Conservation (phyloP, 1,139 yeast species). For the Keqinozyma sinolaborantium region DNA sequence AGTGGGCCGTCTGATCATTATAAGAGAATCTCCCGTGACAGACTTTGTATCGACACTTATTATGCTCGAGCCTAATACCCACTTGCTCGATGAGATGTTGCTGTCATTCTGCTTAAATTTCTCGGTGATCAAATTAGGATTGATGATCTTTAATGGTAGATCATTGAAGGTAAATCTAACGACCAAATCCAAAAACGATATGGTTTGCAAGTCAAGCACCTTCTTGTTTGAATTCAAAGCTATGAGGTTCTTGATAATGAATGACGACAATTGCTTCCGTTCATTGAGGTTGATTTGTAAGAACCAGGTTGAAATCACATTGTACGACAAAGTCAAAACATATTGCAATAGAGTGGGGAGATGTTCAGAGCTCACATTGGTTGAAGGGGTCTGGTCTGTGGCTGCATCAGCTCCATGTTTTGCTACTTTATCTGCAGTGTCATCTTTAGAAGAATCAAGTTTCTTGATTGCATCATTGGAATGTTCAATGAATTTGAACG, state of each 20-base stretch:
- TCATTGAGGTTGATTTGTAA: slow-evolving; percentile 59
- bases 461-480: slow-evolving; percentile 48
- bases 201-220: slow-evolving; percentile 45
- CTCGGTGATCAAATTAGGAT: slow-evolving; percentile 14
- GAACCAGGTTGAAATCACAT: slow-evolving; percentile 72
- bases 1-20: slow-evolving; percentile 63
- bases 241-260: slow-evolving; percentile 57
- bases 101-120: slow-evolving; percentile 14
- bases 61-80: slow-evolving; percentile 64
- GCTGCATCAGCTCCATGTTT: slow-evolving; percentile 42
- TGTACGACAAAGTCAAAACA: slow-evolving; percentile 60
- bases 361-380: slow-evolving; percentile 36
- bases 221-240: slow-evolving; percentile 27
- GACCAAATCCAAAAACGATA: slow-evolving; percentile 68
- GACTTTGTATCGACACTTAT: slow-evolving; percentile 54
- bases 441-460: neutral
- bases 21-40: slow-evolving; percentile 49
- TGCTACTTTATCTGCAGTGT: slow-evolving; percentile 2
- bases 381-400: slow-evolving; percentile 47
- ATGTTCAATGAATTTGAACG: slow-evolving; percentile 74
- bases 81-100: slow-evolving; percentile 34
- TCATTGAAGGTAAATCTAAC: slow-evolving; percentile 66
- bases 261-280: slow-evolving; percentile 58
- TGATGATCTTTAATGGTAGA: slow-evolving; percentile 48
- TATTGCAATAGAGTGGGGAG: slow-evolving; percentile 56